Conservation (phyloP, 2,329 filamentous ascomycete species). For the Dryadomyces quercus-mongolicae region DNA sequence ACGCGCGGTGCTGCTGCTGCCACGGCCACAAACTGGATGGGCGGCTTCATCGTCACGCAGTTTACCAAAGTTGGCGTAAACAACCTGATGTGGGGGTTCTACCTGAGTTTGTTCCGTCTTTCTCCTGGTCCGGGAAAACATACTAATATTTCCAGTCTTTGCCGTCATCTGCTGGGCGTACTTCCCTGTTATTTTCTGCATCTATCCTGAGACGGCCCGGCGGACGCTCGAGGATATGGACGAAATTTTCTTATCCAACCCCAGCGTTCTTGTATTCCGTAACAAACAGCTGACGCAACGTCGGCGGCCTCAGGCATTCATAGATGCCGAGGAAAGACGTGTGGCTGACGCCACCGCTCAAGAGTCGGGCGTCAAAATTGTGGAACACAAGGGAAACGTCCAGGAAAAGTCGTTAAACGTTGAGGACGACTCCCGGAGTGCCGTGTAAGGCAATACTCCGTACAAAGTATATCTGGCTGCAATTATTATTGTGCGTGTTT, state of each 20-base stretch:
- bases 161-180: conserved; percentile 35
- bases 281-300: conserved; percentile 22
- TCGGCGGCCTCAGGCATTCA: conserved; percentile 21
- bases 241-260: conserved; percentile 24
- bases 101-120: conserved; percentile 24
- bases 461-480: too few species aligned
- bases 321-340: conserved; percentile 20
- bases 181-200: conserved; percentile 29
- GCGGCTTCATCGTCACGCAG: conserved; percentile 29
- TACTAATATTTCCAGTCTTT: neutral
- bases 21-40: conserved; percentile 31
- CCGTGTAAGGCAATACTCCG: too few species aligned
- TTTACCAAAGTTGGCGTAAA: conserved; percentile 30
- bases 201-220: conserved; percentile 36
- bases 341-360: conserved; percentile 3
- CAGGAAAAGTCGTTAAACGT: neutral
- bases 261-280: conserved; percentile 20
- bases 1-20: conserved; percentile 29
- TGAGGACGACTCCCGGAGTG: neutral
- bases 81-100: conserved; percentile 28
- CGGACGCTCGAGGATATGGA: conserved; percentile 37
- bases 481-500: too few species aligned
- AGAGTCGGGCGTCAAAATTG: neutral
- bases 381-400: neutral
- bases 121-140: neutral